These are phyloP conservation scores for Miamiensis avidus DNA, from an alignment of 169 alveolate species.

Conservation along the genomic window DNA sequence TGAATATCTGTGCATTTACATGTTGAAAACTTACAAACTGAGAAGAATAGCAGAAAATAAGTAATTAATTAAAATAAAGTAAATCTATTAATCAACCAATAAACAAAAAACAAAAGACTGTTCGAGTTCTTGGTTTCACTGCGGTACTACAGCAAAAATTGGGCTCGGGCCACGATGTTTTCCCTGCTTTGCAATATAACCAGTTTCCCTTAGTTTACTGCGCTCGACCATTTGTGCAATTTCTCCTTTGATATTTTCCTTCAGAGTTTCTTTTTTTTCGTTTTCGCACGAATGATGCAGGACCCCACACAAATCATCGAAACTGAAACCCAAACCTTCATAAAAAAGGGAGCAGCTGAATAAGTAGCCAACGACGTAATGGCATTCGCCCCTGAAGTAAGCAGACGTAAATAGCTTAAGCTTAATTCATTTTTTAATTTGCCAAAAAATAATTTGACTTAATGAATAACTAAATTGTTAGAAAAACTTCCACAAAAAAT, in stretches of 20 bases:
- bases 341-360: background rate
- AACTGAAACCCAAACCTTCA: background rate
- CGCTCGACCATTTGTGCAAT: background rate
- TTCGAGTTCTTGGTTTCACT: constrained; percentile 18
- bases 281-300: background rate
- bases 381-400: background rate
- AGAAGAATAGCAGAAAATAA: constrained; percentile 25
- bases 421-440: no score
- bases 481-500: background rate
- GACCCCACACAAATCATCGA: background rate
- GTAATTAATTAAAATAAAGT: background rate
- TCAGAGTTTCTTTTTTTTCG: constrained; percentile 8
- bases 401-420: background rate
- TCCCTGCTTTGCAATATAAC: constrained; percentile 3
- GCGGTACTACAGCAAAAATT: constrained; percentile 6
- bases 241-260: constrained; percentile 13
- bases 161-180: constrained; percentile 11
- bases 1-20: constrained; percentile 15
- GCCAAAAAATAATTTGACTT: no score
- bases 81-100: background rate
- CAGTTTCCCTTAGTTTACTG: background rate
- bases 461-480: no score
- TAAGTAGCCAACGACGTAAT: background rate
- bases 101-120: background rate
- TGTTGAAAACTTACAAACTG: background rate